Conservation (phyloP, 2,329 filamentous ascomycete species). For the Calcarisporium arbuscula region DNA sequence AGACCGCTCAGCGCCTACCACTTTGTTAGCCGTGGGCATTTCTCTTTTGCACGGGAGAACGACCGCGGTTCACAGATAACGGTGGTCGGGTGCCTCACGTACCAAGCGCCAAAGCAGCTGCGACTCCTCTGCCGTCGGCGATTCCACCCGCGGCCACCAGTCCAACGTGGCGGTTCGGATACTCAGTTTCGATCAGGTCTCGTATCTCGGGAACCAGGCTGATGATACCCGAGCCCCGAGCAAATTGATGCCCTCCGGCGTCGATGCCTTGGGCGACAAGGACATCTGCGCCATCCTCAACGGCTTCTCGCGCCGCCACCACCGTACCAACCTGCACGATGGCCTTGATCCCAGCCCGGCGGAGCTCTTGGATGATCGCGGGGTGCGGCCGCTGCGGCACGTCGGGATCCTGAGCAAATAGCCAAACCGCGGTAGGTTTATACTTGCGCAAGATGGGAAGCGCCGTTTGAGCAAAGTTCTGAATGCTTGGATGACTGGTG, state of each 20-base stretch:
- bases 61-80: too few relatives aligned
- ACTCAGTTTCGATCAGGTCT: background rate
- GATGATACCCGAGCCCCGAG: constrained; percentile 2
- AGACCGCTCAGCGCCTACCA: too few relatives aligned
- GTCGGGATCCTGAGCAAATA: constrained; percentile 2
- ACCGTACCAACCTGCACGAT: constrained; percentile 3
- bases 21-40: too few relatives aligned
- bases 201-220: constrained; percentile 2
- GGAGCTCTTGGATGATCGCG: background rate
- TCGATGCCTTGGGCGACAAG: constrained; percentile 4
- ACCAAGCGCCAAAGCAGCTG: constrained; percentile 2
- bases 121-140: constrained; percentile 2
- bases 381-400: background rate
- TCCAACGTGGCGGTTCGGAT: background rate
- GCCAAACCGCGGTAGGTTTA: constrained; percentile 5
- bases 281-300: background rate
- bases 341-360: background rate
- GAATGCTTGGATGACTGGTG: background rate
- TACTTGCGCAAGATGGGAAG: background rate
- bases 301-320: background rate
- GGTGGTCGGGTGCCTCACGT: too few relatives aligned
- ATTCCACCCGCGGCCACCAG: constrained; percentile 3
- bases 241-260: constrained; percentile 4
- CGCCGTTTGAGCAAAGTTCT: background rate
- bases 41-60: too few relatives aligned